Percentiles rank a stretch among this genome's conserved stretches.
These are phyloP conservation scores for Huntiella abstrusa DNA, from an alignment of 2,329 filamentous ascomycete species.

Conservation along the genomic window DNA sequence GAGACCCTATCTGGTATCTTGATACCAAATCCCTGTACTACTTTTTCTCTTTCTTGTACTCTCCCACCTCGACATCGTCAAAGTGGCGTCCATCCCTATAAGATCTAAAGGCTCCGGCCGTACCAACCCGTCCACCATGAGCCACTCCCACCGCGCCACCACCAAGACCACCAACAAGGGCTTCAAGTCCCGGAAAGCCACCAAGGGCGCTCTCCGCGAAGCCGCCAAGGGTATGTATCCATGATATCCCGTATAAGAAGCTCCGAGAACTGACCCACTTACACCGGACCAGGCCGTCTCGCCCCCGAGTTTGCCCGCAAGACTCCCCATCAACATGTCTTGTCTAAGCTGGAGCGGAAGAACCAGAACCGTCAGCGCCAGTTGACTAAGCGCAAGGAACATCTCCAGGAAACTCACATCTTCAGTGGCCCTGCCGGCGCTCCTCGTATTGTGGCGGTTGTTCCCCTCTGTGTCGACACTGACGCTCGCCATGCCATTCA, in stretches of 20 bases:
- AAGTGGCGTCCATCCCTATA: slow-evolving; percentile 56
- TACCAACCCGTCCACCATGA: slow-evolving; percentile 42
- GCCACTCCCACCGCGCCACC: slow-evolving; percentile 81
- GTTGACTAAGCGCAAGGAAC: slow-evolving; percentile 63
- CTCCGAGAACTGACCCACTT: background rate
- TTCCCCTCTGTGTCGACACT: slow-evolving; percentile 61
- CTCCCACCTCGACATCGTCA: slow-evolving; percentile 17
- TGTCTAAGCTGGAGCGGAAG: slow-evolving; percentile 89
- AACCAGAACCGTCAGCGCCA: slow-evolving; percentile 91
- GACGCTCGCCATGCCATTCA: slow-evolving; percentile 48
- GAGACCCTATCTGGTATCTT: no score
- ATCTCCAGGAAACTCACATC: slow-evolving; percentile 57
- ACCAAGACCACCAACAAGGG: slow-evolving; percentile 77
- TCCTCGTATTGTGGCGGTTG: slow-evolving; percentile 69
- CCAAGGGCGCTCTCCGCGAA: slow-evolving; percentile 74
- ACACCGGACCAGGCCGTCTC: slow-evolving; percentile 46
- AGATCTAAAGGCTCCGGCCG: slow-evolving; percentile 69
- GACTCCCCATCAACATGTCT: slow-evolving; percentile 86
- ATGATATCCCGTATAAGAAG: background rate
- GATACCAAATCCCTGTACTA: background rate
- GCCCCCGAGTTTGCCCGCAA: slow-evolving; percentile 56
- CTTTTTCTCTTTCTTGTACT: background rate
- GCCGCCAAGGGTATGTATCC: slow-evolving; percentile 53
- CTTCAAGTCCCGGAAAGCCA: slow-evolving; percentile 83
- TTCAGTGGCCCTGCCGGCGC: slow-evolving; percentile 79